phyloP scores from a whole-genome alignment of 78 protist species.

The Dictyostelium discoideum region dicty_2.7 NC_007091.3:3839001-3839500 shows the following conservation, averaged over 20 bases:
- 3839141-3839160: not conserved
- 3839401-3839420: constrained; percentile 14
- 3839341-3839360: not conserved
- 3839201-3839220: constrained; percentile 61
- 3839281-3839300: not conserved
- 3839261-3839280: not conserved
- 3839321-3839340: not conserved
- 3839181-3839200: constrained; percentile 9
- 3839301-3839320: too few species aligned
- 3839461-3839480: constrained; percentile 35
- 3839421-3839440: constrained; percentile 13
- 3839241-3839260: constrained; percentile 17
- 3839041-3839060: constrained; percentile 51
- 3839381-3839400: constrained; percentile 45
- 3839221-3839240: constrained; percentile 37
- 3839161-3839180: not conserved
- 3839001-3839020: constrained; percentile 61
- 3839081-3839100: constrained; percentile 12
- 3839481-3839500: constrained; percentile 59
- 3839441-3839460: not conserved
- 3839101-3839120: not conserved
- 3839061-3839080: not conserved
- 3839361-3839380: not conserved
- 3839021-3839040: not conserved
- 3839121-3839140: constrained; percentile 9